Evolutionary conservation across 345 rosid genomes (phyloP), one percentile per base, ranked within the genome.

Genomic region (Euphorbia tirucalli): DNA sequence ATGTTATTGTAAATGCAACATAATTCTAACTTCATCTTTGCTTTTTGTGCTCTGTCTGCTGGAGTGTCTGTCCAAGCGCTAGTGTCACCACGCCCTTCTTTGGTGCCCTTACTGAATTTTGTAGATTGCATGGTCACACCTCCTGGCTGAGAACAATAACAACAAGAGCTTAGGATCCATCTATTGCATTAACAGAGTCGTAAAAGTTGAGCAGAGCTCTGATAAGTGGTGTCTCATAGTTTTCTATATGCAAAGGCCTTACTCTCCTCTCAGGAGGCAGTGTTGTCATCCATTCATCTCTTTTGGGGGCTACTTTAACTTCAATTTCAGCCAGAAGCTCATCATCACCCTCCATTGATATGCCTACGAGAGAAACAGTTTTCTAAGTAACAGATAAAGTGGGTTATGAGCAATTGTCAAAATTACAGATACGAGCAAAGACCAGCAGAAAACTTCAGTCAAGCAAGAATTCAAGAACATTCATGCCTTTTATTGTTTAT

Each of bases 261-360:
- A 91, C 97, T 78, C 89, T 91, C 78, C 92, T 84, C 82, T 94
- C 97, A 46, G 96, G 96, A 74, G 98, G 98, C 49, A 94, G 82
- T 27, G 89, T 86, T 65, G 97, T 94, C 98, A 94, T 94, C 98
- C 98, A 94, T 85, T 94, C 98, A 11, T 94, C 97, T 75, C 98
- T 82, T 80, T 77, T 78, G 70, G 86, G 95, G 46, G 80, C 80
- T 37, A 71, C 92, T 74, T 92, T 89, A 76, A 86, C 92, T 72
- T 91, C 89, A 24, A 81, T 69, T 55, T 85, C 88, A 3, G 86
- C 95, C 54, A 94, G 80, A 61, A 94, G 90, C 74, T 92, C 98
- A 77, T 79, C 96, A 83, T 92, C 98, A 48, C 98, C 98, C 75
- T 92, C 98, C 96, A 92, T 87, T 68, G 90, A 83, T 81, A 94